A percentile compares a stretch with the other conserved stretches of the same genome.
Evolutionary conservation across 306 rosid genomes (phyloP).

Genomic region (Sesbania bispinosa): DNA sequence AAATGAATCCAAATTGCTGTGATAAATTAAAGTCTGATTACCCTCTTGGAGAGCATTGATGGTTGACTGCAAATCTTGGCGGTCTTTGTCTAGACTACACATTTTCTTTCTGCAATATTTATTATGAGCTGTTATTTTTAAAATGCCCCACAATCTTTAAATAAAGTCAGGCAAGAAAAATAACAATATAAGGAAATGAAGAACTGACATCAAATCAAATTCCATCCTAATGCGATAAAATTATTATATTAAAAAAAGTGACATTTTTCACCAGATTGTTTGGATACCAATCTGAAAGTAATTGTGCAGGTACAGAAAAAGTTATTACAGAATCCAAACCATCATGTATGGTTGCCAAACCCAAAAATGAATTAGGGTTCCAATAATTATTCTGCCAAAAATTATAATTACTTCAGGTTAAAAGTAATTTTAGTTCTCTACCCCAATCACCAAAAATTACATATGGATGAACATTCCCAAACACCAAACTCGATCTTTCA

Average conservation of each 20-base stretch:
- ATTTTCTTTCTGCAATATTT: constrained; percentile 71
- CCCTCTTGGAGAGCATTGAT: constrained; percentile 92
- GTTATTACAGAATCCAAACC: neutral
- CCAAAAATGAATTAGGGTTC: neutral
- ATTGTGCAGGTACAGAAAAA: neutral
- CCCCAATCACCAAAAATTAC: neutral
- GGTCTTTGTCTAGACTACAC: constrained; percentile 82
- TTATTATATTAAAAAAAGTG: neutral
- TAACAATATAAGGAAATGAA: constrained; percentile 10
- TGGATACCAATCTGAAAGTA: neutral
- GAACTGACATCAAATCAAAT: constrained; percentile 2
- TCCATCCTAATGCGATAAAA: neutral
- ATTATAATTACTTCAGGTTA: neutral
- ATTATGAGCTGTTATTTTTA: constrained; percentile 24
- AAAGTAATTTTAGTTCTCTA: neutral
- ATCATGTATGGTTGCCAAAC: neutral
- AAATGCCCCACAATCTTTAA: neutral
- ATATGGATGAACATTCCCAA: constrained; percentile 1
- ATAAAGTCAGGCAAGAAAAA: neutral
- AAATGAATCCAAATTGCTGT: constrained; percentile 1
- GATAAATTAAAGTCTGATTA: constrained; percentile 33
- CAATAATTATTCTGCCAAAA: neutral
- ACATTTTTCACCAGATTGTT: neutral
- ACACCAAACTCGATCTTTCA: neutral
- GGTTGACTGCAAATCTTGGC: constrained; percentile 80